Base-by-base conservation (phyloP, 2,329 filamentous ascomycete genomes). In the Mollisia scopiformis region DNA sequence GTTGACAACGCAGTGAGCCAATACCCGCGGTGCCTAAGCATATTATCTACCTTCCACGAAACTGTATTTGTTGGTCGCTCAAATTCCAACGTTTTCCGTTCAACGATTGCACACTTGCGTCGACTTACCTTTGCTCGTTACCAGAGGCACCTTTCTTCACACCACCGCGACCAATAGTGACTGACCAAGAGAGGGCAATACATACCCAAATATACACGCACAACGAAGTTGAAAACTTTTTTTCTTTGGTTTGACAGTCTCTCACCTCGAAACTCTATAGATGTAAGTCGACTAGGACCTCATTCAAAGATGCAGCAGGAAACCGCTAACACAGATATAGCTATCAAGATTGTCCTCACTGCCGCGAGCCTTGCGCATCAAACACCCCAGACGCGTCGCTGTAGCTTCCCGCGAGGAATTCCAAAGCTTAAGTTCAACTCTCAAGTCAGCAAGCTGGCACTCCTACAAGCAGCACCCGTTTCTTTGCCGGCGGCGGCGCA, bases 401-500 rank as follows among this genome's bases (percentile, higher is more conserved):
- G 52, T 27, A 25, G 33, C 37, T 28, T 46, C 52, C 46, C 35
- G 30, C 49, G 37, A 59, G 37, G 30, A 28, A 55, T 25, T 33
- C 27, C 55, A 41, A 58, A 51, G 27, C 43, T 57, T 55, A 50
- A 19, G 30, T 30, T 21, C 27, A 55, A 37, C 43, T 27, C 25
- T 23, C 33, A 66, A 68, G 68, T 73, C 75, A 78, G 74, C 83
- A 90, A 88, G 75, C 84, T 89, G 86, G 86, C 85, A 79, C 79
- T 81, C 71, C 70, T 82, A 71, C 85, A 86, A 80, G 81, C 82
- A 72, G 83, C 81, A 70, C 82, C 82, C 75, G 82, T 84, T 79
- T 79, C 85, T 76, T 85, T 86, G 80, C 87, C 86, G 80, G 83
- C 82, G 64, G 83, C 83, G 68, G 83, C 83, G 79, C 83, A 85